Conservation (phyloP, 352 stramenopile genomes). For the Pythium phragmitis region DNA sequence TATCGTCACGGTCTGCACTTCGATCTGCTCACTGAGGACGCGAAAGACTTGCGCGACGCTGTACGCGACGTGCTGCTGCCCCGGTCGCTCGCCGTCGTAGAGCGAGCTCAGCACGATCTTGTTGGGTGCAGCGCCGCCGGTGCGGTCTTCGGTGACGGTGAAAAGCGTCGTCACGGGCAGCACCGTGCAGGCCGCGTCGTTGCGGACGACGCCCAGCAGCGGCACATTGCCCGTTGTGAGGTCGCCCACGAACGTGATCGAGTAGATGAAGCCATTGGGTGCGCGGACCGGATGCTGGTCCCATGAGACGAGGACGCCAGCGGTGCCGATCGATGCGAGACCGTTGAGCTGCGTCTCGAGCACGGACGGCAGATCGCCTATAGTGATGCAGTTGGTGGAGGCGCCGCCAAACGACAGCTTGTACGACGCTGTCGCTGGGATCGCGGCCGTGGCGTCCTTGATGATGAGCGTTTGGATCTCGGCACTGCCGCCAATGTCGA, state of each 20-base stretch:
- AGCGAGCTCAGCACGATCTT: conserved; percentile 45
- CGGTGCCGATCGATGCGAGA: conserved; percentile 36
- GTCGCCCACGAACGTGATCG: conserved; percentile 69
- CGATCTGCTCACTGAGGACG: conserved; percentile 71
- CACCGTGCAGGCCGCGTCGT: conserved; percentile 29
- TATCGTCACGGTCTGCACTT: conserved; percentile 60
- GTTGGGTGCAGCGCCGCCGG: conserved; percentile 32
- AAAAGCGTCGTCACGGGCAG: conserved; percentile 30
- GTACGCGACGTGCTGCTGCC: conserved; percentile 48
- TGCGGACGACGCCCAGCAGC: conserved; percentile 27
- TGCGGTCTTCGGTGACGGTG: conserved; percentile 22
- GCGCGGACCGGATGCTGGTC: conserved; percentile 40
- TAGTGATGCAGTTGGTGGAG: conserved; percentile 41
- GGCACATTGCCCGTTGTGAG: conserved; percentile 52
- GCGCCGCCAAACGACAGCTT: conserved; percentile 52
- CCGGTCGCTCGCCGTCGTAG: conserved; percentile 58
- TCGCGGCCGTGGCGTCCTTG: conserved; percentile 26
- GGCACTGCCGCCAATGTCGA: conserved; percentile 55
- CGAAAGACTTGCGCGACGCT: conserved; percentile 61
- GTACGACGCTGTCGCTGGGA: conserved; percentile 30
- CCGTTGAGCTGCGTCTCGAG: conserved; percentile 32
- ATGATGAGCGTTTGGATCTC: conserved; percentile 61
- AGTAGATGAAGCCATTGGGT: conserved; percentile 58
- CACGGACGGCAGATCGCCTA: conserved; percentile 22
- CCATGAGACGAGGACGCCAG: conserved; percentile 46